Conservation (phyloP, 257 asterid species). For the Scutellaria minor region DNA sequence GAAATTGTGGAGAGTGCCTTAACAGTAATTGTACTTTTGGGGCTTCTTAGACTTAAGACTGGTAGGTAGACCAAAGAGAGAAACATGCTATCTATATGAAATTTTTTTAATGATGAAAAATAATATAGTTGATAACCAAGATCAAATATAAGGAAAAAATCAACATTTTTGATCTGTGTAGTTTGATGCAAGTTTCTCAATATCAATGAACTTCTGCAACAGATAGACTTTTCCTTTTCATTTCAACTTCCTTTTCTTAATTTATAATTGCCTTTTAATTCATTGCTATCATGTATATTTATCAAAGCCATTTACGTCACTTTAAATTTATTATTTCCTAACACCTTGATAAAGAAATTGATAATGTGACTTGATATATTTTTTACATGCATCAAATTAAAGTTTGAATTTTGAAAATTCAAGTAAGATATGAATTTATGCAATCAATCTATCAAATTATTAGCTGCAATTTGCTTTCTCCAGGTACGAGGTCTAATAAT, state of each 20-base stretch:
- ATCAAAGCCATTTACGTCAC: background rate
- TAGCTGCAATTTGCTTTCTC: background rate
- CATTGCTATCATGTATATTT: background rate
- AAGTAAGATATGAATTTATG: background rate
- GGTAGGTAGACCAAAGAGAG: background rate
- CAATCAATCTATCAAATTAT: background rate
- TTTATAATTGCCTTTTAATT: background rate
- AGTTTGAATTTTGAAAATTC: background rate
- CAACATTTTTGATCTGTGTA: too few species aligned
- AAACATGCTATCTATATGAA: background rate
- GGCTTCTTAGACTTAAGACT: too few species aligned
- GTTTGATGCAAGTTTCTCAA: too few species aligned
- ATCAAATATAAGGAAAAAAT: background rate
- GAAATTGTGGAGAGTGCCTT: background rate
- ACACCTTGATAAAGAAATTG: background rate
- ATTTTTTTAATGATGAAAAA: slow-evolving; percentile 1
- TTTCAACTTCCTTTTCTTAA: background rate
- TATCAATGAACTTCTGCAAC: too few species aligned
- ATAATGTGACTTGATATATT: background rate
- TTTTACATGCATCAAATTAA: background rate
- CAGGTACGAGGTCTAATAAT: background rate
- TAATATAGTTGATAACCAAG: background rate
- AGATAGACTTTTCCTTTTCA: background rate
- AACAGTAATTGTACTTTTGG: too few species aligned
- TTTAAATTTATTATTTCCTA: background rate